A percentile compares a stretch with the other conserved stretches of the same genome.
phyloP scores from a whole-genome alignment of 768 basidiomycete genomes.

The Boletus rubroflammeus region DNA sequence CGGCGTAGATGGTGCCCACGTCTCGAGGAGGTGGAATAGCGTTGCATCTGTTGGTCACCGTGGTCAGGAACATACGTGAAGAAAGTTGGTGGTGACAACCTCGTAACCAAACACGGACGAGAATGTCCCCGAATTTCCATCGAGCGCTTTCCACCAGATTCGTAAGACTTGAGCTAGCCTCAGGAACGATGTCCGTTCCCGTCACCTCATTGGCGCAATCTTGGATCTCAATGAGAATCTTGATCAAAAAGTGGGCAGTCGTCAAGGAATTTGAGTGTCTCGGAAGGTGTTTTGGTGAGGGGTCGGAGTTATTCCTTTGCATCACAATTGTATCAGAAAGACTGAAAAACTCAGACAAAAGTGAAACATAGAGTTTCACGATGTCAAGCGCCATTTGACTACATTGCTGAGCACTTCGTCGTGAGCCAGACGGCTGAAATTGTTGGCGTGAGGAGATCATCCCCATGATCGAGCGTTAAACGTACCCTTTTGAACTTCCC shows the following conservation, averaged over 20 bases:
- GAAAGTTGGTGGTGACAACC: conserved; percentile 45
- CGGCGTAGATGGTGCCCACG: conserved; percentile 67
- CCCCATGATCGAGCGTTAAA: not conserved
- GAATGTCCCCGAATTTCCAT: conserved; percentile 85
- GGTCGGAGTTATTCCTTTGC: conserved; percentile 39
- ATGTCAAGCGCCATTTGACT: conserved; percentile 86
- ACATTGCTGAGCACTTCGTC: conserved; percentile 80
- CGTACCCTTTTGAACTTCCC: conserved; percentile 87
- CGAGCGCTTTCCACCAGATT: conserved; percentile 74
- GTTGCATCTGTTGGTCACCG: conserved; percentile 62
- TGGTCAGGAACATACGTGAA: conserved; percentile 2
- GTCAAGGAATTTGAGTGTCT: conserved; percentile 77
- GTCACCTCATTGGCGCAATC: conserved; percentile 82
- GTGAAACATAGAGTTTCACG: conserved; percentile 77
- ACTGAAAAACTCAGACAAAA: conserved; percentile 82
- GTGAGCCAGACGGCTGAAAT: conserved; percentile 41
- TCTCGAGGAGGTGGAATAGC: conserved; percentile 79
- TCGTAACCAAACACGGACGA: conserved; percentile 76
- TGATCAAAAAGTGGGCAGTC: conserved; percentile 74
- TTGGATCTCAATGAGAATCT: conserved; percentile 78
- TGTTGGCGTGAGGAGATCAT: not conserved
- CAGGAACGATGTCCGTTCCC: conserved; percentile 76
- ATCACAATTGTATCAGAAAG: conserved; percentile 76
- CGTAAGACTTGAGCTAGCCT: conserved; percentile 63
- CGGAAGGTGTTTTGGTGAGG: conserved; percentile 59